phyloP scores from a whole-genome alignment of 1,284 basidiomycete genomes.

The Tremellales sp. region DNA sequence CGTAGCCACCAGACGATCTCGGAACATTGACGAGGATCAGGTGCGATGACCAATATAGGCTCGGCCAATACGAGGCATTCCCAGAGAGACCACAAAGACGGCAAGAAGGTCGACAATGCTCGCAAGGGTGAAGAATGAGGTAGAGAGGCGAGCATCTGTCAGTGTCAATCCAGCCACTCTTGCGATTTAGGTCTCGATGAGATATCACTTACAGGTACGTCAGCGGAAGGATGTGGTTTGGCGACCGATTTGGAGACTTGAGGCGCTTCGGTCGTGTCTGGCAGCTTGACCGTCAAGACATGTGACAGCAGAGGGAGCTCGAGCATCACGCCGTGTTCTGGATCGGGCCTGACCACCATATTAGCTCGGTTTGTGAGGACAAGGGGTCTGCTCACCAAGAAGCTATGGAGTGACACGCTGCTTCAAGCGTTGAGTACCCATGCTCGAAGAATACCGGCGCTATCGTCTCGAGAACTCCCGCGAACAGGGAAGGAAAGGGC shows the following conservation, averaged over 20 bases:
- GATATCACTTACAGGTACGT: constrained; percentile 5
- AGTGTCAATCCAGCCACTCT: not conserved
- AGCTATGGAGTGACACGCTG: constrained; percentile 78
- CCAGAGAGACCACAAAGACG: constrained; percentile 89
- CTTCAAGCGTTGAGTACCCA: constrained; percentile 74
- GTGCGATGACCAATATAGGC: constrained; percentile 78
- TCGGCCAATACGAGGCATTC: constrained; percentile 84
- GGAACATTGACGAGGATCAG: constrained; percentile 68
- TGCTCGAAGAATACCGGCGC: constrained; percentile 73
- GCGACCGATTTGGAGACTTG: constrained; percentile 51
- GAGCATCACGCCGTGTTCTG: constrained; percentile 57
- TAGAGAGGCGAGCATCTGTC: constrained; percentile 71
- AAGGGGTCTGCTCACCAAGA: constrained; percentile 70
- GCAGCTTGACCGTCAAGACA: constrained; percentile 67
- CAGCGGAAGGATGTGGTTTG: constrained; percentile 4
- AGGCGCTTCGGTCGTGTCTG: constrained; percentile 64
- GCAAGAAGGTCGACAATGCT: constrained; percentile 68
- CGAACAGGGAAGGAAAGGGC: constrained; percentile 78
- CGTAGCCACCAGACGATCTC: constrained; percentile 87
- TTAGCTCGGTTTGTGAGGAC: not conserved
- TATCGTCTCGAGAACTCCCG: constrained; percentile 62
- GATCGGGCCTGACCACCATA: constrained; percentile 67
- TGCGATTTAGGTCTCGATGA: not conserved
- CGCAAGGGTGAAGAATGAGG: constrained; percentile 65
- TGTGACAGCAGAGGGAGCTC: constrained; percentile 78